These are phyloP conservation scores for Coelastrella sp. DNA, from an alignment of 139 green algal species.

Conservation along the genomic window DNA sequence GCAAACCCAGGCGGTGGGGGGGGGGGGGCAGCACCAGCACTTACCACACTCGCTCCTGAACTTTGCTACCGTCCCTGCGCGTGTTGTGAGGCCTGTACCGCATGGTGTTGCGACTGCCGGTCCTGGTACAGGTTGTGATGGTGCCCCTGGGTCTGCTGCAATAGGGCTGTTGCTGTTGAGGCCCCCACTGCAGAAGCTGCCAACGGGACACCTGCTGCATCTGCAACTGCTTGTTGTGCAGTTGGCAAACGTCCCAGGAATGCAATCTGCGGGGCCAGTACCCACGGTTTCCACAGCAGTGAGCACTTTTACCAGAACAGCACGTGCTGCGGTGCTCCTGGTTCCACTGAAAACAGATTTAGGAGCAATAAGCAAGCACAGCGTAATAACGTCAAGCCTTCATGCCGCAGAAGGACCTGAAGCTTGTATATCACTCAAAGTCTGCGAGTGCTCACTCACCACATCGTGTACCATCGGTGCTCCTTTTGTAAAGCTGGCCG, in stretches of 20 bases:
- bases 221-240: background rate
- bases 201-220: background rate
- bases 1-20: too few relatives aligned
- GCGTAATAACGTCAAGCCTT: too few relatives aligned
- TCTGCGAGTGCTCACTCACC: background rate
- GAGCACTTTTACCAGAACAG: too few relatives aligned
- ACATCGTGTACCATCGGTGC: background rate
- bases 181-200: background rate
- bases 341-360: too few relatives aligned
- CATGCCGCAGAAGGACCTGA: too few relatives aligned
- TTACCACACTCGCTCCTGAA: background rate
- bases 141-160: background rate
- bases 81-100: background rate
- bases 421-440: too few relatives aligned
- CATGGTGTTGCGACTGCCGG: background rate
- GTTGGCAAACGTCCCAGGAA: background rate
- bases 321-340: too few relatives aligned
- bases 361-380: too few relatives aligned
- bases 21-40: background rate
- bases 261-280: background rate
- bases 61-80: background rate
- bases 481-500: background rate
- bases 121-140: background rate
- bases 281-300: too few relatives aligned
- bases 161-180: background rate